phyloP scores from a whole-genome alignment of 1,284 basidiomycete species.

The Austroboletus niveus region DNA sequence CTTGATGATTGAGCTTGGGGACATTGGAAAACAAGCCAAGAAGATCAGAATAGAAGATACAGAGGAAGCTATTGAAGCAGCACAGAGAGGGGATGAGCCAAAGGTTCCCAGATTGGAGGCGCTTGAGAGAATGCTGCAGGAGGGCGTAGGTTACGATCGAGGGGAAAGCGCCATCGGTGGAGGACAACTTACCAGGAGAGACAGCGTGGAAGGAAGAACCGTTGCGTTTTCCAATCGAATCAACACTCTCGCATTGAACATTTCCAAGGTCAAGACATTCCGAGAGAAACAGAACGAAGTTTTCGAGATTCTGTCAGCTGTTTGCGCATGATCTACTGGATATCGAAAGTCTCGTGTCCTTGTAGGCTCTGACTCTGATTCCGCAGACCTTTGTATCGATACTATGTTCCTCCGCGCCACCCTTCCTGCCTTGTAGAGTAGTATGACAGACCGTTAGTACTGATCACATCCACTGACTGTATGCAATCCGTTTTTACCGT shows the following conservation, averaged over 20 bases:
- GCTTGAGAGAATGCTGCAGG: constrained; percentile 56
- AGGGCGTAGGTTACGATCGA: constrained; percentile 47
- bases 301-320: constrained; percentile 52
- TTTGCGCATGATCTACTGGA: constrained; percentile 14
- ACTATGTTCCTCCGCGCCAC: background rate
- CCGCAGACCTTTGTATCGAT: constrained; percentile 8
- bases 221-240: constrained; percentile 72
- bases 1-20: constrained; percentile 65
- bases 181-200: constrained; percentile 31
- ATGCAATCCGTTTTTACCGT: background rate
- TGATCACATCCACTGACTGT: background rate
- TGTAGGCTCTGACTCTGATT: background rate
- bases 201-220: constrained; percentile 57
- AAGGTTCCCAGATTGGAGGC: constrained; percentile 59
- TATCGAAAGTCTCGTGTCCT: background rate
- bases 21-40: constrained; percentile 51
- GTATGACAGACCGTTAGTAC: background rate
- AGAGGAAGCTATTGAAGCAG: constrained; percentile 46
- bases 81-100: constrained; percentile 41
- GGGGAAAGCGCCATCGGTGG: constrained; percentile 23
- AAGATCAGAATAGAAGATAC: constrained; percentile 60
- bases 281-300: constrained; percentile 68
- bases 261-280: constrained; percentile 69
- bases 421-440: constrained; percentile 2
- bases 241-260: constrained; percentile 64